These are phyloP conservation scores for Phytophthora sp. DNA, from an alignment of 352 stramenopile species.

Conservation along the genomic window DNA sequence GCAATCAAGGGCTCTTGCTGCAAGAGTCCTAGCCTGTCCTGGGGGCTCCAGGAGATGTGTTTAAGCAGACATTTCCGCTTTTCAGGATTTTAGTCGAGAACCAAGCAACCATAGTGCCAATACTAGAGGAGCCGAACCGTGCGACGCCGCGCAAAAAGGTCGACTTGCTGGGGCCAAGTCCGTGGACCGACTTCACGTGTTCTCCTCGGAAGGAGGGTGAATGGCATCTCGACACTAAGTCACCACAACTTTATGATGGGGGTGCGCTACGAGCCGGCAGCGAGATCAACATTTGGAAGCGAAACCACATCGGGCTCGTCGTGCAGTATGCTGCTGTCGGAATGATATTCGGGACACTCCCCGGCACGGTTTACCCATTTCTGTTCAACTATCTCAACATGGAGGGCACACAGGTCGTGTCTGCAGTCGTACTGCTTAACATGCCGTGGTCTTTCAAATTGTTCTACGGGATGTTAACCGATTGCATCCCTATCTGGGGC, in stretches of 20 bases:
- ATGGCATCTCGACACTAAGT: conserved; percentile 24
- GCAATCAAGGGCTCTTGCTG: not conserved
- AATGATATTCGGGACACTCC: conserved; percentile 46
- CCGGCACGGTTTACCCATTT: conserved; percentile 53
- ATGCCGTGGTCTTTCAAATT: conserved; percentile 67
- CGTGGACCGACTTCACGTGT: not conserved
- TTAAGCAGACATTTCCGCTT: too few relatives aligned
- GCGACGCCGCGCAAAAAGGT: conserved; percentile 9
- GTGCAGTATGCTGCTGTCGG: conserved; percentile 51
- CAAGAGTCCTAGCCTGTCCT: not conserved
- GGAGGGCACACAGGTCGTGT: conserved; percentile 47
- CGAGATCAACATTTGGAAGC: conserved; percentile 38
- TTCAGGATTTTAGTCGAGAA: too few relatives aligned
- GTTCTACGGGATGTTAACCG: conserved; percentile 59
- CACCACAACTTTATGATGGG: conserved; percentile 20
- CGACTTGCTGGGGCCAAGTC: conserved; percentile 8
- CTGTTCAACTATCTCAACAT: conserved; percentile 59
- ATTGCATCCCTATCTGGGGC: conserved; percentile 55
- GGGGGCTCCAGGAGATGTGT: not conserved
- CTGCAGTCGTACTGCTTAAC: conserved; percentile 41
- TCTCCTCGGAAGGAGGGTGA: conserved; percentile 9
- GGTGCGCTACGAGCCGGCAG: conserved; percentile 24
- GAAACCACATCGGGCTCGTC: conserved; percentile 48
- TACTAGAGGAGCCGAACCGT: conserved; percentile 21
- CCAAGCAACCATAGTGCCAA: conserved; percentile 19